These are phyloP conservation scores for Pseudozyma tsukubaensis DNA, from an alignment of 1,284 basidiomycete species.

Conservation along the genomic window DNA sequence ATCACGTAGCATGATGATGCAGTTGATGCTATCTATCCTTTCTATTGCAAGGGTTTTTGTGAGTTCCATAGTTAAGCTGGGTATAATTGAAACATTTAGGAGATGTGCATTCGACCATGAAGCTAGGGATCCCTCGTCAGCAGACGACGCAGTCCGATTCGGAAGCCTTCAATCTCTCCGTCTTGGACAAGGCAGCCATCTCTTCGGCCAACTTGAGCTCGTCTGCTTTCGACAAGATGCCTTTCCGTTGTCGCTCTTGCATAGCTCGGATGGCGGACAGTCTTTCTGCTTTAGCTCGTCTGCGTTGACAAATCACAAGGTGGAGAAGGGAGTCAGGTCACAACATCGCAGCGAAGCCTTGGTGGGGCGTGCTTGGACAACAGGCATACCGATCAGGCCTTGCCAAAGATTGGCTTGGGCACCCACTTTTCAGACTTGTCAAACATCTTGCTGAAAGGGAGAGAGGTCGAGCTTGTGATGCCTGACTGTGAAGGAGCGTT, in stretches of 20 bases:
- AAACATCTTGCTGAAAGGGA: slow-evolving; percentile 43
- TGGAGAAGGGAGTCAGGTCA: slow-evolving; percentile 5
- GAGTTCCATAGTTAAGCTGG: no score
- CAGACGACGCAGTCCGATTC: slow-evolving; percentile 47
- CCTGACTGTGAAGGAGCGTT: neutral
- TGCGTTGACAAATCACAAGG: slow-evolving; percentile 8
- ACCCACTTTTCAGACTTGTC: slow-evolving; percentile 63
- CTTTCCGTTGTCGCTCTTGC: slow-evolving; percentile 54
- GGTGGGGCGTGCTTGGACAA: neutral
- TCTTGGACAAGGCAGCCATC: slow-evolving; percentile 47
- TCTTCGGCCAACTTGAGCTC: slow-evolving; percentile 57
- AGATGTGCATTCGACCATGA: neutral
- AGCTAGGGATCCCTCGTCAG: neutral
- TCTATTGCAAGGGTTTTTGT: no score
- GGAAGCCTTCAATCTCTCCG: slow-evolving; percentile 29
- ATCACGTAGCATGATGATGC: neutral
- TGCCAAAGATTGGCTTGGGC: slow-evolving; percentile 57
- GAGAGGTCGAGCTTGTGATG: slow-evolving; percentile 11
- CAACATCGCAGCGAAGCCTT: neutral
- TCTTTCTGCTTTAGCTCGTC: slow-evolving; percentile 56
- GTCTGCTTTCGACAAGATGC: slow-evolving; percentile 52
- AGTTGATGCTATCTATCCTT: no score
- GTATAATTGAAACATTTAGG: neutral
- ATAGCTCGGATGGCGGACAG: slow-evolving; percentile 54
- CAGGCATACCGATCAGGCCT: slow-evolving; percentile 48